Conservation (phyloP, 2,329 filamentous ascomycete genomes). For the Cladophialophora bantiana region DNA sequence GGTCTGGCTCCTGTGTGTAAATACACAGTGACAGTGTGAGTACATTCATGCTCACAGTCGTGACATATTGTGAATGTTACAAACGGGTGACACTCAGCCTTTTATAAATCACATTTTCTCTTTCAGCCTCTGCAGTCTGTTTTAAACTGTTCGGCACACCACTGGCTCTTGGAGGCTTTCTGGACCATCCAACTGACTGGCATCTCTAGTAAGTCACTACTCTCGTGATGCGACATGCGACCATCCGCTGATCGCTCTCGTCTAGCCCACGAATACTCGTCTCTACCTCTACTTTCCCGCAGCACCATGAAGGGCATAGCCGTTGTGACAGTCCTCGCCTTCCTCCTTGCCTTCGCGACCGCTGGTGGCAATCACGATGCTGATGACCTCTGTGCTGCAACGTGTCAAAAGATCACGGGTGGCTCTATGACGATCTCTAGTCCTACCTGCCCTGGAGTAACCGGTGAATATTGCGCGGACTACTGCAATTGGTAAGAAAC, state of each 20-base stretch:
- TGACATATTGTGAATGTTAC: neutral
- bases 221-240: neutral
- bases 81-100: neutral
- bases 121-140: neutral
- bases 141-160: neutral
- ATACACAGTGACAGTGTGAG: neutral
- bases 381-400: neutral
- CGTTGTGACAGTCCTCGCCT: neutral
- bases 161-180: neutral
- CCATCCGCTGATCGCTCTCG: neutral
- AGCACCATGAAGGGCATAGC: neutral
- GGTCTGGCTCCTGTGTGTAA: neutral
- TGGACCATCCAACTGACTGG: neutral
- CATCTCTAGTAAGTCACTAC: neutral
- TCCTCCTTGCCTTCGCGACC: neutral
- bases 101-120: neutral
- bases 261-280: neutral
- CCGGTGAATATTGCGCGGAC: neutral
- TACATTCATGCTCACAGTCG: neutral
- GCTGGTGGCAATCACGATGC: neutral
- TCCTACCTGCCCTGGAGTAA: constrained; percentile 5
- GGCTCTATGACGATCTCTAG: neutral
- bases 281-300: neutral
- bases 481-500: constrained; percentile 8
- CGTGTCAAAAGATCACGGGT: neutral